Base-by-base conservation (phyloP, 345 rosid species). In the Barbarea vulgaris region DNA sequence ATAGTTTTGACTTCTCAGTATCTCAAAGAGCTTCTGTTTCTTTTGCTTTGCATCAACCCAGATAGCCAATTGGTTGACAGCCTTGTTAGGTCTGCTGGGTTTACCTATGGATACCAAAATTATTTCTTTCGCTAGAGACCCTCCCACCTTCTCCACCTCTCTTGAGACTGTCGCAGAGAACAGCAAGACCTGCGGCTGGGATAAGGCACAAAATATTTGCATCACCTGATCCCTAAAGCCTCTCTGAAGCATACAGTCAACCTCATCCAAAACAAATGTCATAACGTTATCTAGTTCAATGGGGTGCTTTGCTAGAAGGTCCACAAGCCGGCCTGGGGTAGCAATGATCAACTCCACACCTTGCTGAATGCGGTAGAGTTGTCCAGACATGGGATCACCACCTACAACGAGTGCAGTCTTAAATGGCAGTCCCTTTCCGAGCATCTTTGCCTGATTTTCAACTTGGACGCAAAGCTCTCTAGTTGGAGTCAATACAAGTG, bases 341-440 rank as follows among this genome's bases (percentile, higher is more conserved):
- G 83, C 97, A 54, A 94, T 84, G 47, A 91, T 86, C 71, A 94
- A 69, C 70, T 94, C 98, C 46, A 91, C 91, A 28, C 98, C 96
- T 84, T 86, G 90, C 72, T 76, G 89, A 63, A 94, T 83, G 54
- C 96, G 89, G 70, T 94, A 82, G 13, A 91, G 64, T 63, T 94
- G 93, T 72, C 91, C 80, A 56, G 93, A 83, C 84, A 94, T 85
- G 62, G 96, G 84, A 73, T 90, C 93, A 11, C 96, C 97, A 51
- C 97, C 97, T 59, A 91, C 96, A 47, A 91, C 91, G 37, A 91
- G 97, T 3, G 98, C 98, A 54, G 96, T 89, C 80, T 88, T 91
- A 74, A 94, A 91, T 28, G 91, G 96, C 80, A 94, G 80, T 62
- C 96, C 97, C 81, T 85, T 89, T n/a, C 95, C 97, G 28, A 94